Evolutionary conservation across 164 flowering plant species (phyloP), one percentile per base, ranked within the genome.

Genomic region (Vitis rotundifolia): DNA sequence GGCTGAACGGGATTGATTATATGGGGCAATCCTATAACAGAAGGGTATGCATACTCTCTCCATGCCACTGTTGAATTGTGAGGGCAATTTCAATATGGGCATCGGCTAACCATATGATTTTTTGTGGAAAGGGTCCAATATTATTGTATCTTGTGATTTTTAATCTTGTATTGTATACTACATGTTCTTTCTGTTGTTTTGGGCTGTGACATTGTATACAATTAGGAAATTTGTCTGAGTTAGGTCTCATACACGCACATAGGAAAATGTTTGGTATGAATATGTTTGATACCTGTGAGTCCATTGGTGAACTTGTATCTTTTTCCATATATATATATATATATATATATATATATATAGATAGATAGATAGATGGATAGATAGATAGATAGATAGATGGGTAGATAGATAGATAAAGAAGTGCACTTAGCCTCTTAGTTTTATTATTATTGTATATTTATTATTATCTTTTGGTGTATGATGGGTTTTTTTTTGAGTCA

Each of bases 1-100:
- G 99, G 99, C 70, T 95, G 69, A 87, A 86, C 77, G 99, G 99
- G 11, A 95, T 95, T 71, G 97, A 90, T 71, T 95, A 66, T 65
- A 88, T 95, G 85, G 90, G 89, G 61, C 29, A 37, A 50, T 37
- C 64, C 18, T 82, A 76, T 59, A 58, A 49, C 2, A 82, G 84
- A 70, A 74, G 62, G 76, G 84, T 80, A 79, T 10, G 18, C 16
- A 31, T 67, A 48, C 15, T 59, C 48, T 29, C 19, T 18, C 26
- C 22, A 47, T 62, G 11, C 3, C 14, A 53, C 50, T 14, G 11
- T n/a, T 19, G 14, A 5, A 16, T 10, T 2, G 8, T 53, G 14
- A 53, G 18, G 56, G 56, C 14, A 2, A 47, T 47, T 29, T 16
- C 16, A 29, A 28, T 3, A 3, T 8, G 48, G 6, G 49, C 14